A percentile compares a stretch with the other conserved stretches of the same genome.
Evolutionary conservation across 176 grass and related monocot genomes (phyloP).

Genomic region (Oropetium thomaeum): DNA sequence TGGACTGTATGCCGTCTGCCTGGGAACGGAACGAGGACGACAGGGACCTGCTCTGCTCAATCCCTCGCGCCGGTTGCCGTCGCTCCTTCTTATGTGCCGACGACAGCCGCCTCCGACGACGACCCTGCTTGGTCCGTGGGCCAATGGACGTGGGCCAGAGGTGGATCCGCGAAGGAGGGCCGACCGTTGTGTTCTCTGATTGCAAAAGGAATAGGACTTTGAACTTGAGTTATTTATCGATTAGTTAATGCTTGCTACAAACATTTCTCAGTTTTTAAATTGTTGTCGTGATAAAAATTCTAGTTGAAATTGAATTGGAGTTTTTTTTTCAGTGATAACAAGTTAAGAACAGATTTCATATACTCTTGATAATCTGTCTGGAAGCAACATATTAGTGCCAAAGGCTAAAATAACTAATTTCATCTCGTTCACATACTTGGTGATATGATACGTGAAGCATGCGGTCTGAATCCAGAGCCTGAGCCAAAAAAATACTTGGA

Average conservation of each 20-base stretch:
- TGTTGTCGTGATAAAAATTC: no score
- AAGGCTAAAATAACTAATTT: not conserved
- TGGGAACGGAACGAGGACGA: not conserved
- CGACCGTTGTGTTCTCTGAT: not conserved
- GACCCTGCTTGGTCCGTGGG: not conserved
- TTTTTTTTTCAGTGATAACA: no score
- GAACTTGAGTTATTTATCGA: not conserved
- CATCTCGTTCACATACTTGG: not conserved
- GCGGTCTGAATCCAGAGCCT: not conserved
- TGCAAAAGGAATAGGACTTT: not conserved
- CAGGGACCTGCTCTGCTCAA: constrained; percentile 4
- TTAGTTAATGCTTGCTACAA: no score
- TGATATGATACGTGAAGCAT: not conserved
- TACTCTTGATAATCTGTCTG: not conserved
- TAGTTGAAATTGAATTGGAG: no score
- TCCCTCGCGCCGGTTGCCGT: constrained; percentile 15
- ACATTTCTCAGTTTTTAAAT: no score
- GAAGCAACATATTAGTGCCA: not conserved
- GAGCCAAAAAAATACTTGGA: not conserved
- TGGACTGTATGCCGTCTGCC: not conserved
- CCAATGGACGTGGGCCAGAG: not conserved
- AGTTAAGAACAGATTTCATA: no score
- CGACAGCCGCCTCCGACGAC: not conserved
- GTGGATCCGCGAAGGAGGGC: not conserved
- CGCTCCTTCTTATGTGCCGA: not conserved